phyloP scores from a whole-genome alignment of 257 asterid genomes.

The Petunia axillaris region DNA sequence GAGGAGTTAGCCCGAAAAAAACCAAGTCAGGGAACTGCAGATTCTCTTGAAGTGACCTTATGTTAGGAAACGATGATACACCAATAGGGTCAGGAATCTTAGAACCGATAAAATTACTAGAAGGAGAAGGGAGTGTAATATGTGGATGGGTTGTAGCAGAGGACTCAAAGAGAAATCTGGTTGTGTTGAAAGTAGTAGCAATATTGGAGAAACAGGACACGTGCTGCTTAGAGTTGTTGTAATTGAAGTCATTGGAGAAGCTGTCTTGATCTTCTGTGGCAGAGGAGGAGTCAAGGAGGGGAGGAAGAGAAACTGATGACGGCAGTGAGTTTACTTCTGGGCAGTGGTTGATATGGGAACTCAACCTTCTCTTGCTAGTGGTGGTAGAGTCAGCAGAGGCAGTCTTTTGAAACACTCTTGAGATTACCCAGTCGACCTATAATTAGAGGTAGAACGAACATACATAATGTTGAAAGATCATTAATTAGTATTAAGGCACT shows the following conservation, averaged over 20 bases:
- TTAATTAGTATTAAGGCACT: too few relatives aligned
- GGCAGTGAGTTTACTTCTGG: slow-evolving; percentile 63
- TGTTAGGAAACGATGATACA: slow-evolving; percentile 51
- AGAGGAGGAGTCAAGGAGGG: slow-evolving; percentile 60
- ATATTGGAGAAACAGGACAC: slow-evolving; percentile 99
- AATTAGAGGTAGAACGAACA: too few relatives aligned
- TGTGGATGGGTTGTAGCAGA: too few relatives aligned
- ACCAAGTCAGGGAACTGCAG: slow-evolving; percentile 48
- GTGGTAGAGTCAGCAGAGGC: slow-evolving; percentile 37
- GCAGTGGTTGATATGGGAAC: slow-evolving; percentile 29
- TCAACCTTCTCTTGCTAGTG: slow-evolving; percentile 49
- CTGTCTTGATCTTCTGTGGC: too few relatives aligned
- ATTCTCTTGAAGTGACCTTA: slow-evolving; percentile 68
- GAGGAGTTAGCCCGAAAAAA: slow-evolving; percentile 34
- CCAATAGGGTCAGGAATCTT: slow-evolving; percentile 18
- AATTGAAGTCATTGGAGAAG: neutral
- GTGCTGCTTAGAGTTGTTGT: slow-evolving; percentile 69
- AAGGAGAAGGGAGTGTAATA: too few relatives aligned
- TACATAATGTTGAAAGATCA: too few relatives aligned
- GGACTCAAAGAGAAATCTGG: slow-evolving; percentile 33
- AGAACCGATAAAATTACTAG: neutral
- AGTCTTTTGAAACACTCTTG: slow-evolving; percentile 75
- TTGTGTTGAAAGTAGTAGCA: slow-evolving; percentile 45
- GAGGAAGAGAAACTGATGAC: slow-evolving; percentile 77
- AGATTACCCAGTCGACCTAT: slow-evolving; percentile 97